Percentiles rank a stretch among this genome's conserved stretches.
phyloP scores from a whole-genome alignment of 2,329 filamentous ascomycete species.

The Fusarium concolor region DNA sequence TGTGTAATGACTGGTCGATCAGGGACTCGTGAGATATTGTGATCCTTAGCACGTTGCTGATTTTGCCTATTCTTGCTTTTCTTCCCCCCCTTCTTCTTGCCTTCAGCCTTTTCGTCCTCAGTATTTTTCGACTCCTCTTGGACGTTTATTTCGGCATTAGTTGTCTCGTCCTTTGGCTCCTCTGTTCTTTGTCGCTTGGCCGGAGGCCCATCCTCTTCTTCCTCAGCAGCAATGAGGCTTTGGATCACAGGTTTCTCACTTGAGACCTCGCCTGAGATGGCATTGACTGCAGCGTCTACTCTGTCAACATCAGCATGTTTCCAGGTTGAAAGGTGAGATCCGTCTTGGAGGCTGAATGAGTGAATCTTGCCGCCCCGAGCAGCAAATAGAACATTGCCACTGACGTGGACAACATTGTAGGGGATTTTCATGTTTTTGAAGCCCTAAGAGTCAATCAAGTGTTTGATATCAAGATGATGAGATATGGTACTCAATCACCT shows the following conservation, averaged over 20 bases:
- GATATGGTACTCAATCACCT: conserved; percentile 17
- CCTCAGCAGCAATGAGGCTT: conserved; percentile 18
- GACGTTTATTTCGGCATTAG: conserved; percentile 40
- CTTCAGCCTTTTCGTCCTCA: conserved; percentile 24
- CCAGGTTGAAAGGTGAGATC: conserved; percentile 72
- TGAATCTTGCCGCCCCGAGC: conserved; percentile 79
- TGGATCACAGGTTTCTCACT: conserved; percentile 25
- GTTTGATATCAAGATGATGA: background rate
- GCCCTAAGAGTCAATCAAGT: background rate
- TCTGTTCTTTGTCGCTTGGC: conserved; percentile 52
- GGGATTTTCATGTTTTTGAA: conserved; percentile 61
- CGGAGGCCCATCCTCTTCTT: conserved; percentile 48
- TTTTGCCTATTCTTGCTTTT: conserved; percentile 49
- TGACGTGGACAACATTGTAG: conserved; percentile 72
- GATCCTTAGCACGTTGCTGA: conserved; percentile 31
- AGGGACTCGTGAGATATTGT: conserved; percentile 49
- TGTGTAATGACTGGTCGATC: conserved; percentile 76
- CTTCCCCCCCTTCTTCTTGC: conserved; percentile 46
- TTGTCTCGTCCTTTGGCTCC: conserved; percentile 38
- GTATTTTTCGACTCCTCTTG: conserved; percentile 11
- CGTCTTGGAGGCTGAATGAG: conserved; percentile 70
- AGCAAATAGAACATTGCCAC: conserved; percentile 73
- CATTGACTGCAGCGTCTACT: conserved; percentile 46
- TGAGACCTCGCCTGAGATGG: conserved; percentile 19
- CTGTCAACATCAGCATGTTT: conserved; percentile 59